Evolutionary conservation across 1,139 yeast genomes (phyloP), one percentile per base, ranked within the genome.

Genomic region (Geotrichum bryndzae): DNA sequence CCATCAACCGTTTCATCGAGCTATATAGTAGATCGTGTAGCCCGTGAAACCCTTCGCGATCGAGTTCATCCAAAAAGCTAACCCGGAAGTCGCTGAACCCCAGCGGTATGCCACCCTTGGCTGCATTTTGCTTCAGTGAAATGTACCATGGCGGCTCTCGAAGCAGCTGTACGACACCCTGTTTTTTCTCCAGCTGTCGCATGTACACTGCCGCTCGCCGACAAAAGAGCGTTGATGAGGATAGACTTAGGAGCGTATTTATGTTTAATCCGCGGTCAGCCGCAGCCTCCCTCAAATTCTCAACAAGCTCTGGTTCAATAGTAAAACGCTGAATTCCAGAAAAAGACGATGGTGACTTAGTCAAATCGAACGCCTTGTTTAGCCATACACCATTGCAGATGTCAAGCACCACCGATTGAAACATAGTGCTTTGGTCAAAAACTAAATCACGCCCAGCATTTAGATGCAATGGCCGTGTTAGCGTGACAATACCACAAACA

Each of bases 401-500:
- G 55, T 62, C 62, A 23, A 60, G 53, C 11, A 62, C 54, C 27
- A 38, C 50, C 2, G 61, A 52, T 31, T 55, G 61, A 25, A 51
- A 58, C 6, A 22, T 29, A 2, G 51, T 56, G 31, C 55, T 55
- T 25, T 56, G 71, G 13, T 77, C 71, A 50, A 76, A 73, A 38
- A 76, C 67, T 13, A 66, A 70, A 67, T 65, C 1, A 71, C 64
- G 1, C 66, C 67, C 15, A 69, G 67, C 18, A 54, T 67, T 66
- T 29, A 69, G 64, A 10, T 75, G 62, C 13, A 76, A 66, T 1
- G 63, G 55, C 65, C 84, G 84, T 56, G 81, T 73, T 57, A 73
- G 73, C 2, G 82, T 75, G 25, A 86, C 70, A 68, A 81, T 83
- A 2, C 78, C 79, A 69, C 88, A 82, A 1, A 79, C 62, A 46